These are phyloP conservation scores for Inonotus hispidus DNA, from an alignment of 1,284 basidiomycete genomes.

Conservation along the genomic window DNA sequence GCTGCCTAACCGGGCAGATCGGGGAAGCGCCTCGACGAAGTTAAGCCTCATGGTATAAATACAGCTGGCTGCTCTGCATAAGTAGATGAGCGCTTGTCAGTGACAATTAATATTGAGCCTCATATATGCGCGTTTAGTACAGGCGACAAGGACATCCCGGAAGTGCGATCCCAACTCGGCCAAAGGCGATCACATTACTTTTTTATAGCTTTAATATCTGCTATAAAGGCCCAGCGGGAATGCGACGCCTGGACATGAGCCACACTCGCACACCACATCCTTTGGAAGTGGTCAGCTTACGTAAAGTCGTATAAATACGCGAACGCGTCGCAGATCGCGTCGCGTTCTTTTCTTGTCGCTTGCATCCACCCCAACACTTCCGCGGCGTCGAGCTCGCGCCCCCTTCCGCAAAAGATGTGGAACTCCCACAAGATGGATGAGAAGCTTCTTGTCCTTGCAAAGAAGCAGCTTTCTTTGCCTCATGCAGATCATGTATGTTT, in stretches of 20 bases:
- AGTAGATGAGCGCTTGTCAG: too few relatives aligned
- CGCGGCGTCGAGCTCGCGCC: not conserved
- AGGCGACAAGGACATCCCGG: not conserved
- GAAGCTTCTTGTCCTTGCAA: slow-evolving; percentile 18
- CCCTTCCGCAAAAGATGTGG: not conserved
- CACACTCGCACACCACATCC: too few relatives aligned
- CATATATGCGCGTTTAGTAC: not conserved
- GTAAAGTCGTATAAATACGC: not conserved
- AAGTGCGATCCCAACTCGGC: not conserved
- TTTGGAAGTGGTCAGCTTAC: not conserved
- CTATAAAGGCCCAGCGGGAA: too few relatives aligned
- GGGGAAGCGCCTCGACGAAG: too few relatives aligned
- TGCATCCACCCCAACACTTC: not conserved
- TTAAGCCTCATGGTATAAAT: too few relatives aligned
- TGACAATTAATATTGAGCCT: too few relatives aligned
- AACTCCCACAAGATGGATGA: not conserved
- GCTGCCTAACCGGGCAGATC: too few relatives aligned
- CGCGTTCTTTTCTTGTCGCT: not conserved
- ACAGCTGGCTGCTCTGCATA: too few relatives aligned
- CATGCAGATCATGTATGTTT: slow-evolving; percentile 20
- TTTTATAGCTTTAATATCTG: too few relatives aligned
- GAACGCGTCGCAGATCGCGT: slow-evolving; percentile 6
- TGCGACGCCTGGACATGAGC: too few relatives aligned
- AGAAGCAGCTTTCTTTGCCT: slow-evolving; percentile 21
- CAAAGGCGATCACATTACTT: not conserved